A percentile compares a stretch with the other conserved stretches of the same genome.
These are phyloP conservation scores for Ogataea methanolica DNA, from an alignment of 805 yeast species.

Conservation along the genomic window DNA sequence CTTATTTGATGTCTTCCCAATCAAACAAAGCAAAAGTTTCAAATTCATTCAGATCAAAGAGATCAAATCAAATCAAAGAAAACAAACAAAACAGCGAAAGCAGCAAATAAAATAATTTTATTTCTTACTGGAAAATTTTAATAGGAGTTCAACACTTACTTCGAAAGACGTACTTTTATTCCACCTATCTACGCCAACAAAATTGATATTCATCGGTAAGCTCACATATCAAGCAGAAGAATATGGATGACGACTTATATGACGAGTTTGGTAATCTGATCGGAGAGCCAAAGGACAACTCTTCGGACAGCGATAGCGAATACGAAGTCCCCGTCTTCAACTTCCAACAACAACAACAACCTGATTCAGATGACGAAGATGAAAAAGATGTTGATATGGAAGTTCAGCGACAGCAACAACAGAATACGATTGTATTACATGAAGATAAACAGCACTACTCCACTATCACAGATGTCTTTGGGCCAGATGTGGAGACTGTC, in stretches of 20 bases:
- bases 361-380: conserved; percentile 24
- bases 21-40: too few species aligned
- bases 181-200: too few species aligned
- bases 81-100: too few species aligned
- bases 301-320: conserved; percentile 13
- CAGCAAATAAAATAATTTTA: too few species aligned
- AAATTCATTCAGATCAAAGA: too few species aligned
- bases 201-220: background rate
- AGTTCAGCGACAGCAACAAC: conserved; percentile 10
- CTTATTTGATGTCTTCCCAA: too few species aligned
- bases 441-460: conserved; percentile 45
- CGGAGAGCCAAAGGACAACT: conserved; percentile 37
- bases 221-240: background rate
- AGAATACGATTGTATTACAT: conserved; percentile 31
- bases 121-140: too few species aligned
- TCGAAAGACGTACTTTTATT: too few species aligned
- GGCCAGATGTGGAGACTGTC: conserved; percentile 61
- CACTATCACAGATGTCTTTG: conserved; percentile 44
- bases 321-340: conserved; percentile 2
- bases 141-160: too few species aligned
- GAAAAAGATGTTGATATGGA: conserved; percentile 7
- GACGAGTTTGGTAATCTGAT: conserved; percentile 81
- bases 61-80: too few species aligned
- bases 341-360: conserved; percentile 2
- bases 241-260: conserved; percentile 61